Conservation (phyloP, 2,329 filamentous ascomycete genomes). For the Metarhizium humberi region DNA sequence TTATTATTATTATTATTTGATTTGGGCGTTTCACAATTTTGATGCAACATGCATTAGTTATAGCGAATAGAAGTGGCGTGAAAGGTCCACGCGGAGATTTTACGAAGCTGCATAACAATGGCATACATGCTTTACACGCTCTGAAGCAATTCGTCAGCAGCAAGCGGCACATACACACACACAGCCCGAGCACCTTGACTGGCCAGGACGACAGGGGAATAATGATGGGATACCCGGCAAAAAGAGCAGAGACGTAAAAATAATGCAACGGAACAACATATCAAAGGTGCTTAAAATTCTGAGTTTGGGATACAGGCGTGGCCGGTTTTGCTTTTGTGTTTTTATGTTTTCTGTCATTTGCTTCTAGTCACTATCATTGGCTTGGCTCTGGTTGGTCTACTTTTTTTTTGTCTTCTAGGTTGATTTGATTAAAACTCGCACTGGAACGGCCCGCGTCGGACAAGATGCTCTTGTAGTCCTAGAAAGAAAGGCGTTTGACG, state of each 20-base stretch:
- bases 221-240: not conserved
- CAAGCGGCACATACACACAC: not conserved
- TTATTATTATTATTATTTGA: not conserved
- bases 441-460: not conserved
- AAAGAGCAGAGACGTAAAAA: not conserved
- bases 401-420: not conserved
- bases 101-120: slow-evolving; percentile 2
- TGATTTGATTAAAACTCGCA: not conserved
- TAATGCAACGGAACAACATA: slow-evolving; percentile 3
- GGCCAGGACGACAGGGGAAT: not conserved
- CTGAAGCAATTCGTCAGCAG: not conserved
- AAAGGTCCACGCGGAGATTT: not conserved
- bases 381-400: not conserved
- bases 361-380: not conserved
- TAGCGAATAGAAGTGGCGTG: slow-evolving; percentile 2
- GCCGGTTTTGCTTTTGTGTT: slow-evolving; percentile 1
- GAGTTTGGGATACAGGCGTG: slow-evolving; percentile 1
- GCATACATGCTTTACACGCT: slow-evolving; percentile 4
- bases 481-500: not conserved
- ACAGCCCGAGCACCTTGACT: not conserved
- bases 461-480: not conserved
- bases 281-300: slow-evolving; percentile 3
- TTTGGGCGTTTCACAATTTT: not conserved
- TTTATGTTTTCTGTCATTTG: not conserved
- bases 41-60: not conserved